A percentile compares a stretch with the other conserved stretches of the same genome.
Evolutionary conservation across 148 eudicot species (phyloP).

Genomic region (Chenopodium formosanum): DNA sequence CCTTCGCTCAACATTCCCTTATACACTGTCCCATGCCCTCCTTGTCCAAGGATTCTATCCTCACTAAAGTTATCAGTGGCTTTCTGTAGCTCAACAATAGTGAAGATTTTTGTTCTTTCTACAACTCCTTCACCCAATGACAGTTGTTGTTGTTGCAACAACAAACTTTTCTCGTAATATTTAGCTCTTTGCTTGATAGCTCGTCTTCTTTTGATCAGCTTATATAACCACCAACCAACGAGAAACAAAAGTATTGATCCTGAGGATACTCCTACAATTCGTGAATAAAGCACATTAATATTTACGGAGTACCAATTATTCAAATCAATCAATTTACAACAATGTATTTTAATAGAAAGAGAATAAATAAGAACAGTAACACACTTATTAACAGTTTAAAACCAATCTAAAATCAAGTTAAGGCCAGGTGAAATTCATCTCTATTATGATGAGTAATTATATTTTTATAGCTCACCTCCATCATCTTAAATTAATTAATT

Average conservation of each 20-base stretch:
- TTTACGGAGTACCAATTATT: not conserved
- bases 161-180: conserved; percentile 33
- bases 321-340: too few relatives aligned
- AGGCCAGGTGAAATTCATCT: too few relatives aligned
- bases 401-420: too few relatives aligned
- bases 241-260: conserved; percentile 19
- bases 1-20: too few relatives aligned
- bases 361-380: too few relatives aligned
- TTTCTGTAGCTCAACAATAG: conserved; percentile 23
- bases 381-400: too few relatives aligned
- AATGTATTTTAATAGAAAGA: too few relatives aligned
- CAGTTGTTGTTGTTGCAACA: conserved; percentile 32
- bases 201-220: conserved; percentile 18
- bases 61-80: conserved; percentile 38
- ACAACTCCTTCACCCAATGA: conserved; percentile 27
- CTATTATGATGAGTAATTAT: too few relatives aligned
- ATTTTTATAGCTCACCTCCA: too few relatives aligned
- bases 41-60: conserved; percentile 37
- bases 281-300: not conserved
- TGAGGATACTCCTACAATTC: conserved; percentile 22
- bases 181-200: conserved; percentile 12
- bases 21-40: conserved; percentile 9
- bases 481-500: too few relatives aligned
- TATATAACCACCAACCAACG: conserved; percentile 18
- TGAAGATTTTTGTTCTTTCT: conserved; percentile 30